Conservation (phyloP, 2,329 filamentous ascomycete species). For the Dactylonectria estremocensis region DNA sequence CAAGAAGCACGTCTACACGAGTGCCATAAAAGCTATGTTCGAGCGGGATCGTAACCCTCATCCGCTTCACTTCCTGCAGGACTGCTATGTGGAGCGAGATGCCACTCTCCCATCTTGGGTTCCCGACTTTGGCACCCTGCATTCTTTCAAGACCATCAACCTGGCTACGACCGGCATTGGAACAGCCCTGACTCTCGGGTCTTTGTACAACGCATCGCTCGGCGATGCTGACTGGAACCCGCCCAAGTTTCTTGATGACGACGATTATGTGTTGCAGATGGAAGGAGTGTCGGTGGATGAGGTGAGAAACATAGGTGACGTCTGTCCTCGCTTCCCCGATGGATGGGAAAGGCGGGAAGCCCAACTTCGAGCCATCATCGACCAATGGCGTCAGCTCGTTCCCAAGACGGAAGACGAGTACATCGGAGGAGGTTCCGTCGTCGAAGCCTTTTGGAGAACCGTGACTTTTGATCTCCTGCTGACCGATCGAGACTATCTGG, state of each 20-base stretch:
- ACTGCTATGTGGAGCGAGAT: not conserved
- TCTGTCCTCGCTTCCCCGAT: not conserved
- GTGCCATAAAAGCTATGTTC: not conserved
- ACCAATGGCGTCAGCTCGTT: not conserved
- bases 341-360: not conserved
- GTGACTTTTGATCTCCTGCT: not conserved
- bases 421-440: not conserved
- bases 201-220: not conserved
- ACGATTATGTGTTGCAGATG: not conserved
- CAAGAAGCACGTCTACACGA: not conserved
- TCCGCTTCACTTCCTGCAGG: not conserved
- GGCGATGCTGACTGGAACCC: not conserved
- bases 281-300: not conserved
- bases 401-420: not conserved
- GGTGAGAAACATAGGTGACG: not conserved
- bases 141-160: not conserved
- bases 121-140: not conserved
- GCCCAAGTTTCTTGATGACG: not conserved
- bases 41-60: not conserved
- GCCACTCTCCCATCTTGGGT: not conserved
- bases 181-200: not conserved
- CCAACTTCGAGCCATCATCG: not conserved
- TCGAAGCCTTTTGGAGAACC: not conserved
- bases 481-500: not conserved
- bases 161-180: not conserved